Evolutionary conservation across 2,329 filamentous ascomycete genomes (phyloP).

Genomic region (Exophiala phaeomuriformis): DNA sequence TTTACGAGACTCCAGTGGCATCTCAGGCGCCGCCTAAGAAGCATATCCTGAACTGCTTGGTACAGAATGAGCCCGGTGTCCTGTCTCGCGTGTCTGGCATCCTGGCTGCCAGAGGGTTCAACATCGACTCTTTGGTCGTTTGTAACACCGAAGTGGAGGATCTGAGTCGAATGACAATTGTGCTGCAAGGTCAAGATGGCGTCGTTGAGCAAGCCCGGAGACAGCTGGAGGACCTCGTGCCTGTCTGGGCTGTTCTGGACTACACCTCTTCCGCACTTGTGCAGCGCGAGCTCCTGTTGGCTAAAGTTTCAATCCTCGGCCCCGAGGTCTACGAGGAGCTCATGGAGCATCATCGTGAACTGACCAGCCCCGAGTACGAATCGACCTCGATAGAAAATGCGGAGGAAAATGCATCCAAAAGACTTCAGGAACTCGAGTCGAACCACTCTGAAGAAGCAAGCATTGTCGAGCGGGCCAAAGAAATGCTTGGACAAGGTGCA

Average conservation of each 20-base stretch:
- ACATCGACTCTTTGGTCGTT: slow-evolving; percentile 96
- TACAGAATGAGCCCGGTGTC: slow-evolving; percentile 98
- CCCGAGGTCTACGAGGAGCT: slow-evolving; percentile 98
- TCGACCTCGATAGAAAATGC: slow-evolving; percentile 30
- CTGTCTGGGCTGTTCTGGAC: slow-evolving; percentile 96
- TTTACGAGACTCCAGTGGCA: slow-evolving; percentile 92
- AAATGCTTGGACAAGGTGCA: slow-evolving; percentile 28
- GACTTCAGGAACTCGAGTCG: slow-evolving; percentile 36
- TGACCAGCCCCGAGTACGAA: slow-evolving; percentile 50
- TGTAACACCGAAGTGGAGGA: slow-evolving; percentile 97
- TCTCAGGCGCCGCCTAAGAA: slow-evolving; percentile 79
- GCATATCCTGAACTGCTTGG: slow-evolving; percentile 94
- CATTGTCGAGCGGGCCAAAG: slow-evolving; percentile 22
- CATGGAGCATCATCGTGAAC: slow-evolving; percentile 89
- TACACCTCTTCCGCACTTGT: slow-evolving; percentile 90
- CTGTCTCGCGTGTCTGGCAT: slow-evolving; percentile 94
- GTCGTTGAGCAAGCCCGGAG: slow-evolving; percentile 94
- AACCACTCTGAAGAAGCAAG: slow-evolving; percentile 27
- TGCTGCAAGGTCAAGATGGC: slow-evolving; percentile 89
- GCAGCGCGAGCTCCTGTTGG: slow-evolving; percentile 87
- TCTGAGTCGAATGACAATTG: slow-evolving; percentile 96
- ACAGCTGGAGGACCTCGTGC: slow-evolving; percentile 92
- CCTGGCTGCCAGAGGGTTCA: slow-evolving; percentile 91
- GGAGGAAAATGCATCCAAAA: slow-evolving; percentile 30
- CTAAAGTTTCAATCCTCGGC: slow-evolving; percentile 93